A percentile compares a stretch with the other conserved stretches of the same genome.
Evolutionary conservation across 2,329 filamentous ascomycete genomes (phyloP).

Genomic region (Westerdykella aurantiaca): DNA sequence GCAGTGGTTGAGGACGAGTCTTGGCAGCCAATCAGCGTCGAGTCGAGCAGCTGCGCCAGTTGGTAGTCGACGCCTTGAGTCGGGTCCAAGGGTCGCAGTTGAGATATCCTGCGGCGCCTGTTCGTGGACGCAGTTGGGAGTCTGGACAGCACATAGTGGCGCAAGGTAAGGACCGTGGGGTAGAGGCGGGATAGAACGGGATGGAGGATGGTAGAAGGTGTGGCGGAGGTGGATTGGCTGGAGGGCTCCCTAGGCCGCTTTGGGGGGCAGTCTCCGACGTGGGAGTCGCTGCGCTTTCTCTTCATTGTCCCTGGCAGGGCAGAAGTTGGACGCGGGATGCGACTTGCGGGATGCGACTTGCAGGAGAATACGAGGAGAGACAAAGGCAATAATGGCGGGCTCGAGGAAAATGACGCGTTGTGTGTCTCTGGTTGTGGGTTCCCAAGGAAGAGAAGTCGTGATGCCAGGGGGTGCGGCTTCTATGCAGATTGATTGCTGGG

Average conservation of each 20-base stretch:
- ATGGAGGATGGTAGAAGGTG: slow-evolving; percentile 41
- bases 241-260: slow-evolving; percentile 20
- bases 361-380: background rate
- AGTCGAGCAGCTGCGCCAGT: slow-evolving; percentile 60
- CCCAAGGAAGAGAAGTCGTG: slow-evolving; percentile 1
- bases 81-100: slow-evolving; percentile 24
- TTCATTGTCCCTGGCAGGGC: slow-evolving; percentile 20
- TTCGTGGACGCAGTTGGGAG: slow-evolving; percentile 61
- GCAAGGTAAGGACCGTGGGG: slow-evolving; percentile 57
- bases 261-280: slow-evolving; percentile 12
- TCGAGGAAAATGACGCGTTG: background rate
- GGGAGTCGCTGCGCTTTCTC: slow-evolving; percentile 21
- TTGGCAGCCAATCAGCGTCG: slow-evolving; percentile 56
- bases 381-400: slow-evolving; percentile 1
- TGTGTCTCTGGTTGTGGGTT: slow-evolving; percentile 1
- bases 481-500: slow-evolving; percentile 7
- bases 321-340: slow-evolving; percentile 6
- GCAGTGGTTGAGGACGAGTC: slow-evolving; percentile 41
- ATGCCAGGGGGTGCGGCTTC: slow-evolving; percentile 11
- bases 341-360: slow-evolving; percentile 4
- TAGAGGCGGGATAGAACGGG: slow-evolving; percentile 67
- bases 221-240: slow-evolving; percentile 31
- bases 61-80: slow-evolving; percentile 35
- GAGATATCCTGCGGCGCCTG: slow-evolving; percentile 44
- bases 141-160: slow-evolving; percentile 62